phyloP scores from a whole-genome alignment of 2,329 filamentous ascomycete genomes.

The Verticillium klebahnii region DNA sequence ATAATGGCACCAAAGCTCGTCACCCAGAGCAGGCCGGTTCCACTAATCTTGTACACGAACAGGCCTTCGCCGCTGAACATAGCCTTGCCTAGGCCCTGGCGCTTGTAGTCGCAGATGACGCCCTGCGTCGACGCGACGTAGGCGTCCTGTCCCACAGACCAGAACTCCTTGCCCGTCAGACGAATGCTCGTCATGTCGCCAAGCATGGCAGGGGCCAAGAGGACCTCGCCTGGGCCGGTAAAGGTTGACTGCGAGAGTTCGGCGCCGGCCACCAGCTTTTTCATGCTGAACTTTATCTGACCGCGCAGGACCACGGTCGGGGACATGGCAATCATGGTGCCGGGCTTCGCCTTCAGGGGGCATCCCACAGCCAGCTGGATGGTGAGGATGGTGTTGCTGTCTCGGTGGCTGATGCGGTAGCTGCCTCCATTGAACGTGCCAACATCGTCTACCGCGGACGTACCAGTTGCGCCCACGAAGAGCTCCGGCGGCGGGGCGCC shows the following conservation, averaged over 20 bases:
- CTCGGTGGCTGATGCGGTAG: conserved; percentile 87
- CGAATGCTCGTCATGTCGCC: conserved; percentile 83
- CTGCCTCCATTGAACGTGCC: conserved; percentile 97
- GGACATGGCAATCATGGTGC: conserved; percentile 93
- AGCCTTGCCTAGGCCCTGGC: conserved; percentile 80
- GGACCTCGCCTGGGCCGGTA: conserved; percentile 85
- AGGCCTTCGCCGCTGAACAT: conserved; percentile 92
- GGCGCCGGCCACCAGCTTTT: conserved; percentile 81
- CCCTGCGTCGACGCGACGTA: conserved; percentile 84
- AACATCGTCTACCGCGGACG: conserved; percentile 69
- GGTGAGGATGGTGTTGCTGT: conserved; percentile 85
- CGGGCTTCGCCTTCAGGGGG: conserved; percentile 75
- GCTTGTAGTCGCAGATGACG: conserved; percentile 83
- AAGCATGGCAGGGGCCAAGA: conserved; percentile 73
- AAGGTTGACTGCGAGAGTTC: conserved; percentile 76
- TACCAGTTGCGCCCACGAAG: conserved; percentile 53
- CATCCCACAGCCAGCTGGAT: conserved; percentile 87
- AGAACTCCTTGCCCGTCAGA: conserved; percentile 66
- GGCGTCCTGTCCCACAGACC: conserved; percentile 82
- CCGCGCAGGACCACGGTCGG: conserved; percentile 82
- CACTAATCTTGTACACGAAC: conserved; percentile 83
- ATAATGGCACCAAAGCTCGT: conserved; percentile 94
- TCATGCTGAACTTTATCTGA: conserved; percentile 77
- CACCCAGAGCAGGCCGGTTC: conserved; percentile 79
- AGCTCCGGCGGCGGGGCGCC: conserved; percentile 42